Base-by-base conservation (phyloP, 2,329 filamentous ascomycete genomes). In the Microsporum ferrugineum region DNA sequence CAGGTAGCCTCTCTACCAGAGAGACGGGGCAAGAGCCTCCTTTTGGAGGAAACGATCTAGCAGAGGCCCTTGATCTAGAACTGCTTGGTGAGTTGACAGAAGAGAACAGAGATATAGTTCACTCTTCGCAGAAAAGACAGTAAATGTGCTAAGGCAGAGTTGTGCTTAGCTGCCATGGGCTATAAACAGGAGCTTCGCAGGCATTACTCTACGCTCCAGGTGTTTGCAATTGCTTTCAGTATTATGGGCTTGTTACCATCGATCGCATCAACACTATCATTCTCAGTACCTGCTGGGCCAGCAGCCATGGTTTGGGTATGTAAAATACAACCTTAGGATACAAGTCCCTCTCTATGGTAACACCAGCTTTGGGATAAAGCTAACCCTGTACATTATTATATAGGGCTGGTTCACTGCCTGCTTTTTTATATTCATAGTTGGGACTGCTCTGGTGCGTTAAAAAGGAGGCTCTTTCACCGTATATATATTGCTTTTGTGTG, bases 231-330 rank as follows among this genome's bases (percentile, higher is more conserved):
- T 62, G 80, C 80, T 2, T 83, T 83, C 62, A 79, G 77, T 66
- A 82, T 85, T 65, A 85, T 86, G 81, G 82, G 82, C 1, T 69
- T 85, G 5, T 71, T 85, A 0, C 82, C 82, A 0, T 84, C 82
- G 2, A 84, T 85, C 63, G 82, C 82, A 4, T 81, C 80, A 34
- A 84, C 82, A 0, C 71, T 85, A 10, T 68, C 80, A 0, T 85
- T 84, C 65, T 83, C 81, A 2, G 75, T 85, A 45, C 81, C 83
- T 1, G 79, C 82, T 4, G 83, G 83, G 0, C 82, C 82, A 0
- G 81, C 78, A 2, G 83, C 82, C 2, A 82, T 85, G 77, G 81
- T 85, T 60, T 85, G 83, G 82, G 79, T 80, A 62, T 43, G 2
- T 8, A 31, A 5, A 8, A 14, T n/a, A 4, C 39, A 14, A 41